These are phyloP conservation scores for Chalciporus pseudorubinellus DNA, from an alignment of 768 basidiomycete genomes.

Conservation along the genomic window DNA sequence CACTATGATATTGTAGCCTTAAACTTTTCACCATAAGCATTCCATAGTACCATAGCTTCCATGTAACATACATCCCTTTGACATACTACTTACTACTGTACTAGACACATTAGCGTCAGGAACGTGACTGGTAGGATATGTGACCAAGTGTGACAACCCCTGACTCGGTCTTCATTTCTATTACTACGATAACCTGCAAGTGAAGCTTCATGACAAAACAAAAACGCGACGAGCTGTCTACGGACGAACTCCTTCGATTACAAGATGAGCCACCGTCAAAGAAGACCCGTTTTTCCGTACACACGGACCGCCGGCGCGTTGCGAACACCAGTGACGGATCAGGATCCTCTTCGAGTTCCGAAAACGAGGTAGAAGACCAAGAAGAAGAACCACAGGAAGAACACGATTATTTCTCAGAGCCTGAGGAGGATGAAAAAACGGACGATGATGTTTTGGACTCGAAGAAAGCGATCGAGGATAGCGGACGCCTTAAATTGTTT, in stretches of 20 bases:
- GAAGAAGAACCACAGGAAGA: conserved; percentile 18
- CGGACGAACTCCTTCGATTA: conserved; percentile 47
- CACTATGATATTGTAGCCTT: not conserved
- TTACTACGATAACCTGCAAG: too few species aligned
- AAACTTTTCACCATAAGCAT: not conserved
- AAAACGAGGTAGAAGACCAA: conserved; percentile 17
- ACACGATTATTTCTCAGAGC: conserved; percentile 8
- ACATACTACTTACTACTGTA: not conserved
- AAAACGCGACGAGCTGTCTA: conserved; percentile 29
- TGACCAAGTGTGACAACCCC: not conserved
- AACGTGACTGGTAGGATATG: not conserved
- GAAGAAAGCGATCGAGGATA: conserved; percentile 8
- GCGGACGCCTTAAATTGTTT: conserved; percentile 19
- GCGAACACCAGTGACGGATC: not conserved
- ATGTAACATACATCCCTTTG: not conserved
- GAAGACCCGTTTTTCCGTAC: conserved; percentile 21
- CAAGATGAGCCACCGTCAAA: conserved; percentile 45
- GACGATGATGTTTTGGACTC: not conserved
- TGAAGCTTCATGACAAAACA: conserved; percentile 15
- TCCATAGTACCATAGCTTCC: not conserved
- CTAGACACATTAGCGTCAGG: too few species aligned
- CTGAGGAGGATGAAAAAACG: not conserved
- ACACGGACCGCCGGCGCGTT: not conserved
- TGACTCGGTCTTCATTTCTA: not conserved
- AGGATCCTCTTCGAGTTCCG: conserved; percentile 5